phyloP scores from a whole-genome alignment of 306 rosid genomes.

The Quercus agrifolia region DNA sequence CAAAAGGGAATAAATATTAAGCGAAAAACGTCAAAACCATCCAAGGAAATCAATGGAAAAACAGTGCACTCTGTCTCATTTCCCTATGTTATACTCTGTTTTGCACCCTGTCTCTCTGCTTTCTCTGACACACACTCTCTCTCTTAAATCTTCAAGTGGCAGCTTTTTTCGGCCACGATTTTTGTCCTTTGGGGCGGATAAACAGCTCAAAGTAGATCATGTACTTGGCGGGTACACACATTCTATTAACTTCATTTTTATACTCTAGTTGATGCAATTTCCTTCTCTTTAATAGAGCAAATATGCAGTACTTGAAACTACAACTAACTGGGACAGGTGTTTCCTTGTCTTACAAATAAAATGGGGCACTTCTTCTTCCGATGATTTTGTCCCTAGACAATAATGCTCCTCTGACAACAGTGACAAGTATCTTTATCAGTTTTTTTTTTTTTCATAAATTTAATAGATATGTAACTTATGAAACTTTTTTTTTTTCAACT shows the following conservation, averaged over 20 bases:
- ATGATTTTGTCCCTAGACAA: neutral
- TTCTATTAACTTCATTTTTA: neutral
- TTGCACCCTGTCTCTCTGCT: neutral
- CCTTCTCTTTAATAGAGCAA: too few relatives aligned
- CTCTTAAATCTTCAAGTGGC: slow-evolving; percentile 15
- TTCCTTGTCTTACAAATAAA: neutral
- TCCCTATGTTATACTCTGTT: too few relatives aligned
- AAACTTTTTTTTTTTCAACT: too few relatives aligned
- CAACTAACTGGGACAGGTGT: neutral
- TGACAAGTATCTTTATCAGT: too few relatives aligned
- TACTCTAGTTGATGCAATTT: too few relatives aligned
- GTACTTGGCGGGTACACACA: slow-evolving; percentile 29
- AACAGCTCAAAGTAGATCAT: slow-evolving; percentile 19
- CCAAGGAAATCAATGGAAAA: slow-evolving; percentile 4
- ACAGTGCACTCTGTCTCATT: slow-evolving; percentile 1
- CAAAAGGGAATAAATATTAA: neutral
- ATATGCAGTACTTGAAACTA: too few relatives aligned
- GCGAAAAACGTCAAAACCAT: neutral
- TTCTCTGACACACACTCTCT: neutral
- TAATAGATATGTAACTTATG: too few relatives aligned
- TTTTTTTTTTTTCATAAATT: too few relatives aligned
- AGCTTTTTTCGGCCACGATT: slow-evolving; percentile 9
- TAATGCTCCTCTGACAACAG: neutral
- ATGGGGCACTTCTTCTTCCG: neutral
- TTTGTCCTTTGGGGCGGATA: neutral